Evolutionary conservation across 2,329 filamentous ascomycete genomes (phyloP), one percentile per base, ranked within the genome.

Genomic region (Dendrostoma leiphaemia): DNA sequence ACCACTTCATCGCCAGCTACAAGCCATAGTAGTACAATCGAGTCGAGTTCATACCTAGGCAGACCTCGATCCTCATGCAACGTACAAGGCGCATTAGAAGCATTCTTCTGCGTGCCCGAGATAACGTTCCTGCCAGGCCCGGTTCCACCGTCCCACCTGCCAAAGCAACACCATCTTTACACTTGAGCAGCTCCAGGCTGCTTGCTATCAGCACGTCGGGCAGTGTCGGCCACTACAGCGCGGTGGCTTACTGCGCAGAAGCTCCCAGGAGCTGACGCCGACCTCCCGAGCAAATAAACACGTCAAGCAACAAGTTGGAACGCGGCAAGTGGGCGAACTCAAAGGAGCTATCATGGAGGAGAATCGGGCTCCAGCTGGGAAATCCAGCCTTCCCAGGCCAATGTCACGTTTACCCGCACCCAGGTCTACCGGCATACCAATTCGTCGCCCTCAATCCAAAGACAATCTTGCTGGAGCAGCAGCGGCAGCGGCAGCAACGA

Each of bases 371-470:
- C 48, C 41, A 21, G 38, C 37, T 43, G 56, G 48, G 24, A 52
- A 23, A 26, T 19, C 48, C 19, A 43, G 52, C 32, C 52, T 58
- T 13, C 56, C 56, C 13, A 21, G 56, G 19, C 56, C 48, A 24
- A 52, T 47, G 32, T 58, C 56, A 10, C 52, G 56, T 19, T 38
- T 58, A 44, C 56, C 56, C 26, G 40, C 43, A 34, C 56, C 56
- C n/a, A 51, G 44, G 32, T 41, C 52, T 31, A 49, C 51, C n/a
- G 40, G n/a, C n/a, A n/a, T n/a, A n/a, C n/a, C 52, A 17, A 41
- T 53, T 29, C 32, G 56, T 48, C 52, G 43, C 17, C 40, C 48
- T 44, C 48, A 34, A 28, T 46, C 52, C 43, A 58, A 47, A 37
- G 44, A 55, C 8, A 45, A 21, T 26, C 52, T 58, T 7, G 38